Conservation (phyloP, 495 filamentous ascomycete species). For the Xylaria scruposa region DNA sequence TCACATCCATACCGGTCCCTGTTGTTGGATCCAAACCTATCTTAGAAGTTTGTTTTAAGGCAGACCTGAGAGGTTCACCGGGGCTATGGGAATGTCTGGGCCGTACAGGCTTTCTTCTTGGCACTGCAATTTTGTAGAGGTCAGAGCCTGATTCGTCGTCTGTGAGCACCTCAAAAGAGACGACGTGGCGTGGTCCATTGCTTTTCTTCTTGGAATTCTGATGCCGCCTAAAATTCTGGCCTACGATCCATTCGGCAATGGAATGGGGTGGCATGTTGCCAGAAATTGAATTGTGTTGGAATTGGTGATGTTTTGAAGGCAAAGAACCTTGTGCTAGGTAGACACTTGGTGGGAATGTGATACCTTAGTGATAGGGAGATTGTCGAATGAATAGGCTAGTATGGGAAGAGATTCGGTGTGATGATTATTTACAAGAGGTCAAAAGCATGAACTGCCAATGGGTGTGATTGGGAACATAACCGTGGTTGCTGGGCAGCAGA, state of each 20-base stretch:
- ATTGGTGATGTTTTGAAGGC: neutral
- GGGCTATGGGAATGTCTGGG: conserved; percentile 36
- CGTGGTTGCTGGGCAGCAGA: conserved; percentile 5
- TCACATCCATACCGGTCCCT: conserved; percentile 20
- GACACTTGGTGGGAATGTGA: neutral
- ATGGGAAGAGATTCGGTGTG: neutral
- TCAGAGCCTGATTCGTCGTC: conserved; percentile 49
- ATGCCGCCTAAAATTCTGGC: conserved; percentile 39
- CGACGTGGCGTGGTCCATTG: conserved; percentile 28
- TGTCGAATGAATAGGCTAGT: neutral
- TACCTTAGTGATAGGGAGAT: neutral
- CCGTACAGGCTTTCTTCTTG: conserved; percentile 30
- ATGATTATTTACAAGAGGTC: neutral
- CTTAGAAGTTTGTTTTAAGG: conserved; percentile 31
- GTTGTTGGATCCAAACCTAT: conserved; percentile 22
- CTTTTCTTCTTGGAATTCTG: conserved; percentile 24
- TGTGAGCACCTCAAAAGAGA: conserved; percentile 44
- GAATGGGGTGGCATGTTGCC: conserved; percentile 38
- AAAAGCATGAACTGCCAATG: neutral
- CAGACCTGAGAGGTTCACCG: conserved; percentile 29
- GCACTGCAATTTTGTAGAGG: conserved; percentile 44
- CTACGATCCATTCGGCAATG: conserved; percentile 50
- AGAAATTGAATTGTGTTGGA: neutral
- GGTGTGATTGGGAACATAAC: neutral
- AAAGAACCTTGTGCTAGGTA: neutral